Evolutionary conservation across 2,329 filamentous ascomycete species (phyloP).

Genomic region (Ophiostoma populinum): DNA sequence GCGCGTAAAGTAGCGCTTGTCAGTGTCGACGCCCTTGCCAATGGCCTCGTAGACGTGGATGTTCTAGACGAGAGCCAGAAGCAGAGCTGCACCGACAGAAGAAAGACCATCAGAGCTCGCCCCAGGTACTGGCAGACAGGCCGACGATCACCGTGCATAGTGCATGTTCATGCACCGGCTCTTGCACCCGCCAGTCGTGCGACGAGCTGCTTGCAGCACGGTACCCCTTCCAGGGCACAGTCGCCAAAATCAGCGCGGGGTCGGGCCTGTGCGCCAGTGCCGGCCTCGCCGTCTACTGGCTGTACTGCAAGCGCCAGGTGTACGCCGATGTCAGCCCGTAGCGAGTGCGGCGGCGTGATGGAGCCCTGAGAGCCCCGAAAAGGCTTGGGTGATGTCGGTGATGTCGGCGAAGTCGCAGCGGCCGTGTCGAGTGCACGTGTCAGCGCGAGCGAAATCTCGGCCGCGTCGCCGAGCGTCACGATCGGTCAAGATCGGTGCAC

Average conservation of each 20-base stretch:
- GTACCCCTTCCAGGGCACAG: no score
- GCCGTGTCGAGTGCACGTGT: conserved; percentile 50
- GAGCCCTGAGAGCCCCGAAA: conserved; percentile 24
- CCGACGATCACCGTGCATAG: no score
- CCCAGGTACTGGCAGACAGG: no score
- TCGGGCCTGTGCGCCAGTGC: no score
- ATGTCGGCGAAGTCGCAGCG: conserved; percentile 47
- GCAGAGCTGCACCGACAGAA: no score
- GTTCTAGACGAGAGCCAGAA: no score
- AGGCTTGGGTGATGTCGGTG: no score
- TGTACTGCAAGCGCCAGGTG: conserved; percentile 26
- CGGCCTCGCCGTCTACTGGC: not conserved
- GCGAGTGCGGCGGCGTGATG: conserved; percentile 6
- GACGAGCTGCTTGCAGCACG: no score
- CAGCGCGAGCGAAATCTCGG: conserved; percentile 68
- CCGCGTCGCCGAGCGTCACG: conserved; percentile 40
- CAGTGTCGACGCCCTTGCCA: conserved; percentile 84
- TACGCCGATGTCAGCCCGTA: conserved; percentile 29
- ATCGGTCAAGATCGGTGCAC: conserved; percentile 41
- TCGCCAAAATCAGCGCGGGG: no score
- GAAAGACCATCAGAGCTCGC: no score
- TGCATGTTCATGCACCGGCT: no score
- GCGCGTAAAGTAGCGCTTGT: conserved; percentile 97
- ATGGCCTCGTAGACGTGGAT: conserved; percentile 97
- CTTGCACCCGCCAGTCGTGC: no score